Evolutionary conservation across 768 basidiomycete species (phyloP), one percentile per base, ranked within the genome.

Genomic region (Trametes elegans): DNA sequence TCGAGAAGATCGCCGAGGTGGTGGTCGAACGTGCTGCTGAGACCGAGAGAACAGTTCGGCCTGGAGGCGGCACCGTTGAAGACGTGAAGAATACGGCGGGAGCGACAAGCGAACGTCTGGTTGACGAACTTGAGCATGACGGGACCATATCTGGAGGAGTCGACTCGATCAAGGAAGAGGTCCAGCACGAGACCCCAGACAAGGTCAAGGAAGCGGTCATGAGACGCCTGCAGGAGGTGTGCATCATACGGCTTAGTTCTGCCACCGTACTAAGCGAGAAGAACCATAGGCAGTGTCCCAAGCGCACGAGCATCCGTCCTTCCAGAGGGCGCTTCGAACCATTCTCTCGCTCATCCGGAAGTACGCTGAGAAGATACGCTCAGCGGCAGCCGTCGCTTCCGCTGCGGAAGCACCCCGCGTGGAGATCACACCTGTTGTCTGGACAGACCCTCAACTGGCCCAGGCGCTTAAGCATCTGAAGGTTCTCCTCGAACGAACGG

Each of bases 221-320:
- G n/a, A 35, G 39, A 5, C 51, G 62, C 21, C 19, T 66, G 14
- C 59, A 61, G 35, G 54, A 64, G 55, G 65, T 66, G 23, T 19
- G 45, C 28, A 47, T 14, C n/a, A n/a, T n/a, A n/a, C n/a, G n/a
- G n/a, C n/a, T n/a, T n/a, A n/a, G n/a, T n/a, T n/a, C n/a, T n/a
- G n/a, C n/a, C n/a, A n/a, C n/a, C n/a, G n/a, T n/a, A n/a, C n/a
- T n/a, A n/a, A n/a, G n/a, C n/a, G n/a, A n/a, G n/a, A 16, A 43
- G 18, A 16, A 8, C 9, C 27, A 24, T 32, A 63, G 62, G 49
- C 57, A 0, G 50, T 64, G 14, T 38, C 13, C 5, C 60, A 55
- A 26, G 62, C 60, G 3, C 62, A 65, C 23, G 19, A 21, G 5
- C 47, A 60, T 24, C 61, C 60, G 10, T 40, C 58, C n/a, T 64